Conservation (phyloP, 208 protist genomes). For the Trichomonas gallinae region DNA sequence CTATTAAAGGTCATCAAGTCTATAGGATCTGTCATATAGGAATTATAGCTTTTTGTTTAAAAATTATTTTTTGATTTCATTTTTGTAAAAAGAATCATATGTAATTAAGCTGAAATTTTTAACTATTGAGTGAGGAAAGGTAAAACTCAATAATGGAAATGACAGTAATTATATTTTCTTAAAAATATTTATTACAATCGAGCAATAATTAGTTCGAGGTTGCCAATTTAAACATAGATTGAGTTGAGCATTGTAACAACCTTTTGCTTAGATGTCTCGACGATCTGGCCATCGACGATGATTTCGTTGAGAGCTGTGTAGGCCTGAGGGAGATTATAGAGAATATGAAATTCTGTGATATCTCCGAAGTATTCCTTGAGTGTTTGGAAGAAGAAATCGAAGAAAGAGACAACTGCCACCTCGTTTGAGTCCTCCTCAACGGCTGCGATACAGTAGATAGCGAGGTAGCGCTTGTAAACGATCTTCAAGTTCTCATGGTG, state of each 20-base stretch:
- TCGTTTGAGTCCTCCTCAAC: conserved; percentile 14
- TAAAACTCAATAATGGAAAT: too few species aligned
- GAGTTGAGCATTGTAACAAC: background rate
- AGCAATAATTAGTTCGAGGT: background rate
- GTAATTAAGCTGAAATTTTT: too few species aligned
- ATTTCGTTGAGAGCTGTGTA: conserved; percentile 13
- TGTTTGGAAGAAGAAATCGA: conserved; percentile 22
- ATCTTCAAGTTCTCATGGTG: background rate
- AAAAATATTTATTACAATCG: too few species aligned
- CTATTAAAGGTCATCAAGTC: too few species aligned
- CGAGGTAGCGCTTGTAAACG: background rate
- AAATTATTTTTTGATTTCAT: too few species aligned
- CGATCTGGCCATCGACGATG: background rate
- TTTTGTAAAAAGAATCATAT: too few species aligned
- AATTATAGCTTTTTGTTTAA: too few species aligned
- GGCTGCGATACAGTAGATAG: conserved; percentile 9
- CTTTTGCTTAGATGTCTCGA: background rate
- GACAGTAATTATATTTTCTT: too few species aligned
- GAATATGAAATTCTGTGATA: conserved; percentile 23
- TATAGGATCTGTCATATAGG: too few species aligned
- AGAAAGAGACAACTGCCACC: background rate
- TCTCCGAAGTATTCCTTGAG: background rate
- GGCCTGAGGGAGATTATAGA: background rate
- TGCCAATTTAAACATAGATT: background rate
- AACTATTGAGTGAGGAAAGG: too few species aligned